Base-by-base conservation (phyloP, 331 rosid genomes). In the Phaseolus coccineus region DNA sequence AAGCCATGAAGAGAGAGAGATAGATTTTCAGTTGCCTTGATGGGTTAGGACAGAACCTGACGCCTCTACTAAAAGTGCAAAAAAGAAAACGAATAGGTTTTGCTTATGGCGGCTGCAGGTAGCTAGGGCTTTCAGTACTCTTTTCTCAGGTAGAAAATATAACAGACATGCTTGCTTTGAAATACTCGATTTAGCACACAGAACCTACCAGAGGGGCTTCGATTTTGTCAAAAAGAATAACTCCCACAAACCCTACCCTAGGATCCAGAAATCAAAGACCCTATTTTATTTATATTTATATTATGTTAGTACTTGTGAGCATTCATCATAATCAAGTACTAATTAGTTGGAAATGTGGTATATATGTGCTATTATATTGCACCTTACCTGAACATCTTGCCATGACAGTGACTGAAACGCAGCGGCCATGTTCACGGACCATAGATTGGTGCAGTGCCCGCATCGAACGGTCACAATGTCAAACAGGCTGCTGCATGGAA, bases 391-490 rank as follows among this genome's bases (percentile, higher is more conserved):
- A 69, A 62, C 56, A 89, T 91, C 94, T 95, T 93, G 99, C 93
- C 93, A 96, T 51, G 99, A 89, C 63, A 91, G 88, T 40, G 98
- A 87, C 85, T 93, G 98, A 89, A 93, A 89, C 59, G 99, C 96
- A 7, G 98, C 98, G 58, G 98, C 98, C 99, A 96, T 96, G 85
- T 96, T 96, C 77, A 96, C 98, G 77, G 99, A 91, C 99, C 97
- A 96, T 15, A 96, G 88, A 90, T 96, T 96, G 75, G 93, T 89
- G 90, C 99, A 96, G 92, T 93, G 99, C 24, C 99, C 99, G 71
- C 99, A 96, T 88, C 99, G 93, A 81, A 96, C 98, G 69, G 99
- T 96, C 88, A 96, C 99, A 10, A 91, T 93, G 87, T 96, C 99
- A 74, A 90, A 84, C 59, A 96, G 78, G 85, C 86, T 93, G 74